phyloP scores from a whole-genome alignment of 164 flowering plant species.

The Liriodendron chinense region DNA sequence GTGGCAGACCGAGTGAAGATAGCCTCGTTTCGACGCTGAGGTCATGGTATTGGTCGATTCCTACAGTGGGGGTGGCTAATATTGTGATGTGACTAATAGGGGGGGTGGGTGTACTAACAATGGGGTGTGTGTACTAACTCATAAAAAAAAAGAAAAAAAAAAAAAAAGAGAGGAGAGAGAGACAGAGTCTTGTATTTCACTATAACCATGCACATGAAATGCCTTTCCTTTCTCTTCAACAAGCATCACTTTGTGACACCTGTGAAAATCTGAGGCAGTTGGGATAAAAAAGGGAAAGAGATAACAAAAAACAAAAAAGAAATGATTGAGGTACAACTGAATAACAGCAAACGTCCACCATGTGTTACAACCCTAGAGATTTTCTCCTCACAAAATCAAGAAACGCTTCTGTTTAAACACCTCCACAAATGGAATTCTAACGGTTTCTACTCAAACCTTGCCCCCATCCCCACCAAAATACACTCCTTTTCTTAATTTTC shows the following conservation, averaged over 20 bases:
- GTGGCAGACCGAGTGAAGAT: too few species aligned
- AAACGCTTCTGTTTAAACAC: slow-evolving; percentile 4
- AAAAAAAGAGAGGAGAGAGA: background rate
- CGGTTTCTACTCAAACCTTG: slow-evolving; percentile 15
- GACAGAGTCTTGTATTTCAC: background rate
- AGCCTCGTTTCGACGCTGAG: too few species aligned
- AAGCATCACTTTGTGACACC: background rate
- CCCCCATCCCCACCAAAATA: background rate
- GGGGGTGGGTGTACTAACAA: too few species aligned
- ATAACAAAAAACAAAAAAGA: background rate
- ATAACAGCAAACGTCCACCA: slow-evolving; percentile 16
- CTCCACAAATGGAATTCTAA: slow-evolving; percentile 3
- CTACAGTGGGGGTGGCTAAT: too few species aligned
- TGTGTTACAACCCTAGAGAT: slow-evolving; percentile 9
- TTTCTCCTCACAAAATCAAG: slow-evolving; percentile 3
- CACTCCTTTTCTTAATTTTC: background rate
- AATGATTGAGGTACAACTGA: slow-evolving; percentile 18
- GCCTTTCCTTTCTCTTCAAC: background rate
- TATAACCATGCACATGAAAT: background rate
- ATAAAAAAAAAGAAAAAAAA: too few species aligned
- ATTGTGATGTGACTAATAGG: too few species aligned
- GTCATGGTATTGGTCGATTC: too few species aligned
- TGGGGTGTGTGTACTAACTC: too few species aligned
- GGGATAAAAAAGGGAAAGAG: background rate
- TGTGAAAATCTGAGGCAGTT: background rate